phyloP scores from a whole-genome alignment of 2,329 filamentous ascomycete species.

The Chalaropsis ovoidea region DNA sequence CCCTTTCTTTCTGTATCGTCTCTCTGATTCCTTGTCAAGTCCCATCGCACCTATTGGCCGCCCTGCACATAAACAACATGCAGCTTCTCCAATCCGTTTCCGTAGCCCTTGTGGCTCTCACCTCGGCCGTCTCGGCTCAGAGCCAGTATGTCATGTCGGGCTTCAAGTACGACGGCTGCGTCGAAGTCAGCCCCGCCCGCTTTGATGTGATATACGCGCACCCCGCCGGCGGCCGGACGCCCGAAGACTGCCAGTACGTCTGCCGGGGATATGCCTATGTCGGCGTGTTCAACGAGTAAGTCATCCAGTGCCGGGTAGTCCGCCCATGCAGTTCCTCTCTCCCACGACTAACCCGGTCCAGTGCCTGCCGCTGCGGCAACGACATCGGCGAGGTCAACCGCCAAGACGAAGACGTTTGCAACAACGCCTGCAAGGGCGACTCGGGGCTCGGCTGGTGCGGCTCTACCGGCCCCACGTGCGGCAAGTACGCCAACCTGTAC shows the following conservation, averaged over 20 bases:
- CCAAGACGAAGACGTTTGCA: slow-evolving; percentile 24
- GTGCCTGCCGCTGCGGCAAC: slow-evolving; percentile 25
- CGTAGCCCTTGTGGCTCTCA: slow-evolving; percentile 4
- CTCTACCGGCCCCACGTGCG: slow-evolving; percentile 17
- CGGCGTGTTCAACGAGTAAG: slow-evolving; percentile 25
- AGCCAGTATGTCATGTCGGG: slow-evolving; percentile 19
- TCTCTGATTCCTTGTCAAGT: neutral
- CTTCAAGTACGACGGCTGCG: slow-evolving; percentile 25
- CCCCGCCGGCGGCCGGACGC: slow-evolving; percentile 24
- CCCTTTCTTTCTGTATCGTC: neutral
- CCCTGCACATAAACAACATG: slow-evolving; percentile 11
- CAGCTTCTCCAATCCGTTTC: slow-evolving; percentile 6
- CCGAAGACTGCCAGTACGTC: slow-evolving; percentile 25
- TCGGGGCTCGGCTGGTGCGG: slow-evolving; percentile 23
- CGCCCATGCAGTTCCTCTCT: neutral
- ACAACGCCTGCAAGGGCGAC: slow-evolving; percentile 25
- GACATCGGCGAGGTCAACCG: slow-evolving; percentile 21
- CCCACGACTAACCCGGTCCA: slow-evolving; percentile 9
- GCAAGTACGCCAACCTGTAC: slow-evolving; percentile 25
- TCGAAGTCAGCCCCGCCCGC: slow-evolving; percentile 13
- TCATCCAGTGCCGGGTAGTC: neutral
- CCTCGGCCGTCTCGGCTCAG: slow-evolving; percentile 22
- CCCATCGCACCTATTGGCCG: neutral
- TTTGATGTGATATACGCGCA: slow-evolving; percentile 17
- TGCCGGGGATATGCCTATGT: slow-evolving; percentile 25